These are phyloP conservation scores for Blastocystis sp. DNA, from an alignment of 352 stramenopile species.

Conservation along the genomic window DNA sequence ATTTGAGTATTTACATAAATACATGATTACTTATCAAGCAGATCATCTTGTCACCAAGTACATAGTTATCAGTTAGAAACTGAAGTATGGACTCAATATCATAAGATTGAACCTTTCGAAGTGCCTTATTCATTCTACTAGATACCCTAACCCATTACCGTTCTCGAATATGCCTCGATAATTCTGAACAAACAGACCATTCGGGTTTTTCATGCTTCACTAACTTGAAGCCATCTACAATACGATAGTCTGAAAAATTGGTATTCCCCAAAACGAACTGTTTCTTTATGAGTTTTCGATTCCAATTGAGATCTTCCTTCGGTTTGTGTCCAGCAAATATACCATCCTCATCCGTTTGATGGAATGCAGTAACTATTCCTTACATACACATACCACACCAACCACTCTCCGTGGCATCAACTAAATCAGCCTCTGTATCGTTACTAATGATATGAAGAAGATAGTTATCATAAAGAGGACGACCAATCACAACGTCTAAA, in stretches of 20 bases:
- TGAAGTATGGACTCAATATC: no score
- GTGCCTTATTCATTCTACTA: no score
- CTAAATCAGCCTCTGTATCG: background rate
- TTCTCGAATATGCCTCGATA: no score
- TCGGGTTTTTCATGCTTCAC: no score
- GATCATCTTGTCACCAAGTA: no score
- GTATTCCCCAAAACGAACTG: background rate
- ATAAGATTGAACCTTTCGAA: no score
- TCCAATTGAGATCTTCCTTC: no score
- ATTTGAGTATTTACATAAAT: no score
- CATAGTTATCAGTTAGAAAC: background rate
- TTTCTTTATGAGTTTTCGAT: background rate
- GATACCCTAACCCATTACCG: no score
- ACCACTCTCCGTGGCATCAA: background rate
- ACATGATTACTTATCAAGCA: no score
- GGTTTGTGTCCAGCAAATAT: background rate
- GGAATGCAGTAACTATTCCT: background rate
- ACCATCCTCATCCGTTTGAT: constrained; percentile 6
- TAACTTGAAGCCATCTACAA: no score
- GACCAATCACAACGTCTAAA: background rate
- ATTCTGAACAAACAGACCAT: no score
- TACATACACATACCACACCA: background rate
- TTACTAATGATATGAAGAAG: background rate
- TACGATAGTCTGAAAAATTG: constrained; percentile 24
- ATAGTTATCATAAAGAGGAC: background rate